These are phyloP conservation scores for Phallus indusiatus DNA, from an alignment of 768 basidiomycete species.

Conservation along the genomic window DNA sequence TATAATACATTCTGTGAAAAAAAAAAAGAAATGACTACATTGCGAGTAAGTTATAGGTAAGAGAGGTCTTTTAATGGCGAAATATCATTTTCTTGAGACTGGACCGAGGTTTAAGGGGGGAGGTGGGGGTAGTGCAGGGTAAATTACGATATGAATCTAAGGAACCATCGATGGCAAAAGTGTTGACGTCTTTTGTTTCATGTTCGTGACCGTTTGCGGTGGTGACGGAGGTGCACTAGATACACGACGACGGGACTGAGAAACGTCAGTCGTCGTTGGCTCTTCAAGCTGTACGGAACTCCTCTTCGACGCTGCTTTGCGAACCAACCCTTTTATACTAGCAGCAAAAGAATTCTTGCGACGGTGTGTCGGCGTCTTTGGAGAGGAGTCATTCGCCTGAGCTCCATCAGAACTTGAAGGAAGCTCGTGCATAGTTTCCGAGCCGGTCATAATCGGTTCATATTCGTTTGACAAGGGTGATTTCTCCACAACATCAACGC, in stretches of 20 bases:
- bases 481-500: background rate
- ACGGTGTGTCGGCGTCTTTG: background rate
- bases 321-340: background rate
- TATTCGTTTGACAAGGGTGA: background rate
- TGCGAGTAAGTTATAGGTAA: no score
- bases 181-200: background rate
- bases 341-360: constrained; percentile 3
- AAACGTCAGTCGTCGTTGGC: no score
- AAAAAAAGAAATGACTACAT: no score
- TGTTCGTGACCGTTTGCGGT: background rate
- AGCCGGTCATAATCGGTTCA: background rate
- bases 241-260: constrained; percentile 35
- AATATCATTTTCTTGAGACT: background rate
- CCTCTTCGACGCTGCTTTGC: background rate
- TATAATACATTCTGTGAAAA: no score
- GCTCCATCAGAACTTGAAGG: no score
- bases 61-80: no score
- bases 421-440: no score
- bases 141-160: background rate
- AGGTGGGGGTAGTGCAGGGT: no score
- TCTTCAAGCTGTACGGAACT: background rate
- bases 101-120: background rate
- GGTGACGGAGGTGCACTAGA: constrained; percentile 35
- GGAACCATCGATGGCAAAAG: background rate
- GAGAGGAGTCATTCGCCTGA: no score